Conservation (phyloP, 2,329 filamentous ascomycete species). For the Gaeumannomyces tritici region DNA sequence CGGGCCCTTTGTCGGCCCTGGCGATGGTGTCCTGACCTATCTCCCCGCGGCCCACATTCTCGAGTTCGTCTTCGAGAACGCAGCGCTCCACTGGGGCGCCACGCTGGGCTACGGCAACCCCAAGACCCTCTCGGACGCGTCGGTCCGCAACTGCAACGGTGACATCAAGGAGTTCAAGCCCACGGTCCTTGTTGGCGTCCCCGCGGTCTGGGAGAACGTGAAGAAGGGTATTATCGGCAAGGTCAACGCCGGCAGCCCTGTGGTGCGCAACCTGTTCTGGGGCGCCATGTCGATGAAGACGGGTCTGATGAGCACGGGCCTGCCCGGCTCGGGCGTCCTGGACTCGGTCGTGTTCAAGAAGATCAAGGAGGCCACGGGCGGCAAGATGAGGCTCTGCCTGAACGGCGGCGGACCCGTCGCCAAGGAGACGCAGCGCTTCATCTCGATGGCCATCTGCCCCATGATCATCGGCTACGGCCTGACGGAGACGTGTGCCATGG, state of each 20-base stretch:
- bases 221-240: constrained; percentile 82
- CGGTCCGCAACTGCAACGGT: constrained; percentile 76
- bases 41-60: constrained; percentile 82
- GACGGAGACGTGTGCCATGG: constrained; percentile 76
- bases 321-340: constrained; percentile 59
- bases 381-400: constrained; percentile 69
- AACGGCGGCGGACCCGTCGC: constrained; percentile 79
- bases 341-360: constrained; percentile 84
- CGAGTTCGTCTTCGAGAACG: constrained; percentile 84
- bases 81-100: constrained; percentile 73
- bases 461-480: constrained; percentile 87
- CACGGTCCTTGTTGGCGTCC: constrained; percentile 75
- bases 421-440: constrained; percentile 78
- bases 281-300: constrained; percentile 43
- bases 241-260: constrained; percentile 56
- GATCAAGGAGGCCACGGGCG: constrained; percentile 82
- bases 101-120: constrained; percentile 87
- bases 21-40: constrained; percentile 73
- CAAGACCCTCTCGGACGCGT: constrained; percentile 72
- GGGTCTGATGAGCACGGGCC: constrained; percentile 38
- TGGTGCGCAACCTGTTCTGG: constrained; percentile 70
- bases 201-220: constrained; percentile 82
- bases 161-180: constrained; percentile 82
- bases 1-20: constrained; percentile 65
- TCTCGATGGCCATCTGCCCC: constrained; percentile 78